Evolutionary conservation across 2,329 filamentous ascomycete species (phyloP).

Genomic region (Trematosphaeria pertusa): DNA sequence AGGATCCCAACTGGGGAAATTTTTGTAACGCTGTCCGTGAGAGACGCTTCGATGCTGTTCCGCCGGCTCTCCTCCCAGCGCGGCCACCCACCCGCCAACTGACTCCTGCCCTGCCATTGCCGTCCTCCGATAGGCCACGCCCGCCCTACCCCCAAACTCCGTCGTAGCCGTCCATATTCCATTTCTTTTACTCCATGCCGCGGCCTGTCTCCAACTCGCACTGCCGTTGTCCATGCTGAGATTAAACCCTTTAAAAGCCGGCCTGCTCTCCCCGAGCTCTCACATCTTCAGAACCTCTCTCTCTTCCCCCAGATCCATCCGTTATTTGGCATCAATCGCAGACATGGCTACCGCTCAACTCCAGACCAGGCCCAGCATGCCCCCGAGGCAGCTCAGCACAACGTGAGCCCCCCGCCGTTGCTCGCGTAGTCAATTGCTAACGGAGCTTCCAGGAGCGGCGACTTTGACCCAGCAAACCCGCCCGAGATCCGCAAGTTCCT

Average conservation of each 20-base stretch:
- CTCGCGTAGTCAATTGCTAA: slow-evolving; percentile 18
- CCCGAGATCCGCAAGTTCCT: slow-evolving; percentile 59
- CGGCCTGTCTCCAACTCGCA: slow-evolving; percentile 31
- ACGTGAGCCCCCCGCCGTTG: slow-evolving; percentile 33
- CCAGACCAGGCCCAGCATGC: slow-evolving; percentile 43
- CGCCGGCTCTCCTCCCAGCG: slow-evolving; percentile 26
- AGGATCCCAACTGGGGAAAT: slow-evolving; percentile 15
- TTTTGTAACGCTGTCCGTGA: slow-evolving; percentile 24
- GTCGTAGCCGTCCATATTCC: slow-evolving; percentile 23
- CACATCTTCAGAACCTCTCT: slow-evolving; percentile 17
- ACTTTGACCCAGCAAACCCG: slow-evolving; percentile 59
- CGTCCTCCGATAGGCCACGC: slow-evolving; percentile 38
- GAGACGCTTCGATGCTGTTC: slow-evolving; percentile 5
- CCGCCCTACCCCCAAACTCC: slow-evolving; percentile 22
- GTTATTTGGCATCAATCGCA: slow-evolving; percentile 44
- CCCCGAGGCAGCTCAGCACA: slow-evolving; percentile 47
- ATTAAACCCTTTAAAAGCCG: slow-evolving; percentile 43
- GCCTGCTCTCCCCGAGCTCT: slow-evolving; percentile 29
- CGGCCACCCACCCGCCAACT: slow-evolving; percentile 11
- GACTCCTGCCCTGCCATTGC: slow-evolving; percentile 16
- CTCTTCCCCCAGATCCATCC: slow-evolving; percentile 21
- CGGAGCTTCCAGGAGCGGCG: slow-evolving; percentile 44
- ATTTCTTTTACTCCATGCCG: slow-evolving; percentile 42
- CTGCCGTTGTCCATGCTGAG: slow-evolving; percentile 43
- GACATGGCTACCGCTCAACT: slow-evolving; percentile 43